Base-by-base conservation (phyloP, 805 yeast species). In the Hanseniaspora vineae region DNA sequence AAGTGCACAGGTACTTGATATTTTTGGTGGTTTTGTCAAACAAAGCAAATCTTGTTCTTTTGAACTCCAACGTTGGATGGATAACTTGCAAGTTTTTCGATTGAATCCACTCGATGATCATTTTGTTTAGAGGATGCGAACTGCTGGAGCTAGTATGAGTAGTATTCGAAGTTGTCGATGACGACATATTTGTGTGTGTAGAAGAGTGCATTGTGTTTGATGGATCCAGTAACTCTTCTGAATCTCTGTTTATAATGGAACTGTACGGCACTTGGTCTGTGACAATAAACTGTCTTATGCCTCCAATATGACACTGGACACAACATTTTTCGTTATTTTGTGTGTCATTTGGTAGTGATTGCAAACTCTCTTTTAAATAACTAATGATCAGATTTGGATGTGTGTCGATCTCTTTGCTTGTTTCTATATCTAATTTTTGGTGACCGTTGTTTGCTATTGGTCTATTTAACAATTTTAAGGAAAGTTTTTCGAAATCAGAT, bases 221-320 rank as follows among this genome's bases (percentile, higher is more conserved):
- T n/a, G 40, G 17, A 6, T 37, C 10, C 8, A 23, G 17, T 6
- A 37, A 37, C 17, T 37, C 40, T 10, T n/a, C 12, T 15, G 40
- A n/a, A 11, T 40, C 15, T 13, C 6, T 40, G 12, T 19, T 14
- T 3, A 20, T 12, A 13, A 40, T 11, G n/a, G 31, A 6, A 23
- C 5, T 10, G 15, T 48, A 45, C 14, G 52, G 39, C 11, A 55
- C 39, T 39, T 44, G 46, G 15, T 48, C 49, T 1, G 62, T 51
- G 15, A 51, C 51, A 29, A 57, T 39, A 45, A 59, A 65, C 46
- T 58, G 58, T 46, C 65, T 55, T 29, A 62, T 42, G 2, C 66
- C 66, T 17, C 66, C 65, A 13, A 62, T 60, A 45, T 61, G 55
- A 42, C 65, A 60, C 17, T 40, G 31, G 3, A 17, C 32, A 40